phyloP scores from a whole-genome alignment of 2,329 filamentous ascomycete species.

The Fusarium agapanthi region DNA sequence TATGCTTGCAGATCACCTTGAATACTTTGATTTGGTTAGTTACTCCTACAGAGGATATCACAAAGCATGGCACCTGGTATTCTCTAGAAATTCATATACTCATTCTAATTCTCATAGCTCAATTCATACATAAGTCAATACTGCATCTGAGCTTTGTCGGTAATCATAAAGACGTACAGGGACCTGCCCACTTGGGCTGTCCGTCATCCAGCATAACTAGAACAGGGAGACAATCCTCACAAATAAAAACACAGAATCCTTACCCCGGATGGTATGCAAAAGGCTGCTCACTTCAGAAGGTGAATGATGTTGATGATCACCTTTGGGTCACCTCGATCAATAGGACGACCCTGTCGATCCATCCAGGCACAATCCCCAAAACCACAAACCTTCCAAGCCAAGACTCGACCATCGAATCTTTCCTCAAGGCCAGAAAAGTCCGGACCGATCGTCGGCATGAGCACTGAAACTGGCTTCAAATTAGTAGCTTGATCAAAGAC shows the following conservation, averaged over 20 bases:
- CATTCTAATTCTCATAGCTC: too few relatives aligned
- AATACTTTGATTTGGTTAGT: too few relatives aligned
- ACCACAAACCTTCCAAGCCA: background rate
- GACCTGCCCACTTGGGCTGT: background rate
- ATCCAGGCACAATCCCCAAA: background rate
- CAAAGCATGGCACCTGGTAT: too few relatives aligned
- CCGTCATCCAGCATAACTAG: rapidly evolving
- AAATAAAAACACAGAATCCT: rapidly evolving
- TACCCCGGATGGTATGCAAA: rapidly evolving
- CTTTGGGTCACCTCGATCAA: background rate
- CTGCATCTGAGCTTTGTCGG: rapidly evolving
- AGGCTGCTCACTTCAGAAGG: background rate
- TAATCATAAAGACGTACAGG: too few relatives aligned
- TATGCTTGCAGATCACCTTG: too few relatives aligned
- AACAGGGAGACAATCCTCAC: rapidly evolving
- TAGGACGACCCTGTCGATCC: background rate
- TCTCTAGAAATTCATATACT: too few relatives aligned
- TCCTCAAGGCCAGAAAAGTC: background rate
- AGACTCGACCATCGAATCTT: background rate
- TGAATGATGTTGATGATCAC: background rate
- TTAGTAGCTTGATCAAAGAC: background rate
- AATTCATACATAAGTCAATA: background rate
- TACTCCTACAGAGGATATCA: too few relatives aligned
- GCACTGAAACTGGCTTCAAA: background rate
- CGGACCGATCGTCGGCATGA: background rate